phyloP scores from a whole-genome alignment of 345 rosid genomes.

The Eucalyptus coolabah region DNA sequence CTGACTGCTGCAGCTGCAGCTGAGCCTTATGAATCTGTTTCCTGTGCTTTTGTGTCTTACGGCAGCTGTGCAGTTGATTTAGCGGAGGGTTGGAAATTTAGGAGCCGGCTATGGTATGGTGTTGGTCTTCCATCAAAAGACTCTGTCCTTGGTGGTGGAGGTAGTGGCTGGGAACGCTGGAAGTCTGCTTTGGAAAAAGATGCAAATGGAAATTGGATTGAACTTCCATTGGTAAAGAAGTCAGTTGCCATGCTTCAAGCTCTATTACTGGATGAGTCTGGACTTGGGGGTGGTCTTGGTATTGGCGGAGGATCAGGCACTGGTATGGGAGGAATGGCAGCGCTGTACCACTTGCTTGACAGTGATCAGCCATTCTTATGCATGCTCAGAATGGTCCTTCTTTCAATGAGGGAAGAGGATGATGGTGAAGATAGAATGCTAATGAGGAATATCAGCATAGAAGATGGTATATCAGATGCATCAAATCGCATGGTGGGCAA shows the following conservation, averaged over 20 bases:
- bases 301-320: slow-evolving; percentile 99
- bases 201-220: slow-evolving; percentile 93
- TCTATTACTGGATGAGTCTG: slow-evolving; percentile 84
- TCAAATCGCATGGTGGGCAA: slow-evolving; percentile 27
- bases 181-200: slow-evolving; percentile 79
- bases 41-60: slow-evolving; percentile 96
- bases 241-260: slow-evolving; percentile 98
- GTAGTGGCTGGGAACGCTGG: slow-evolving; percentile 92
- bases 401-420: slow-evolving; percentile 97
- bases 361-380: slow-evolving; percentile 99
- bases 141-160: slow-evolving; percentile 76
- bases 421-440: slow-evolving; percentile 64
- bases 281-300: slow-evolving; percentile 99
- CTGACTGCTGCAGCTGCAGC: slow-evolving; percentile 96
- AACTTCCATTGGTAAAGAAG: slow-evolving; percentile 87
- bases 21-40: slow-evolving; percentile 95
- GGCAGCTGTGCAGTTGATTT: slow-evolving; percentile 93
- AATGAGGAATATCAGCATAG: slow-evolving; percentile 46
- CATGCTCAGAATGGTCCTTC: slow-evolving; percentile 98
- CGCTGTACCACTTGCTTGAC: slow-evolving; percentile 89
- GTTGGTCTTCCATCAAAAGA: slow-evolving; percentile 69
- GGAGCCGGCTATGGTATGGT: slow-evolving; percentile 97
- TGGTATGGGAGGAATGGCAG: slow-evolving; percentile 99
- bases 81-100: slow-evolving; percentile 96
- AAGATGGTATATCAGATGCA: slow-evolving; percentile 39